A percentile compares a stretch with the other conserved stretches of the same genome.
These are phyloP conservation scores for Myxozyma neglecta DNA, from an alignment of 805 yeast species.

Conservation along the genomic window DNA sequence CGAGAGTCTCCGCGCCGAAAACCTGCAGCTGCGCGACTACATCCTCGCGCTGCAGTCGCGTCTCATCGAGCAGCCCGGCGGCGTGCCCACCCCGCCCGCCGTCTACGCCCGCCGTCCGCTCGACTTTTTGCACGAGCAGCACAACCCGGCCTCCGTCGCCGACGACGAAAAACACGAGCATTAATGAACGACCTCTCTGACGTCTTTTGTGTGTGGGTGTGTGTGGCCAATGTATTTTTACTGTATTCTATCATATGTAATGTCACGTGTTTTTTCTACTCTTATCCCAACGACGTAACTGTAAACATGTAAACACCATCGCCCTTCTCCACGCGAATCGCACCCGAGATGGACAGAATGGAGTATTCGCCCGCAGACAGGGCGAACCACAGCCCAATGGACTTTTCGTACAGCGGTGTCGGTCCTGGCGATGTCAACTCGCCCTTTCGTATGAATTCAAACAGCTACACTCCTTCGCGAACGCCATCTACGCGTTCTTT, in stretches of 20 bases:
- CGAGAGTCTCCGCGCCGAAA: constrained; percentile 67
- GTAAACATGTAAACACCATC: too few relatives aligned
- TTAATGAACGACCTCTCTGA: neutral
- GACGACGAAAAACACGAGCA: constrained; percentile 10
- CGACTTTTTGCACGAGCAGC: constrained; percentile 17
- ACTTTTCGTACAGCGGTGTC: constrained; percentile 12
- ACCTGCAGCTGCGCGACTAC: constrained; percentile 69
- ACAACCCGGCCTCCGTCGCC: constrained; percentile 4
- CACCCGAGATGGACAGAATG: constrained; percentile 10
- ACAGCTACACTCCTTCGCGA: constrained; percentile 11
- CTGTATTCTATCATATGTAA: neutral
- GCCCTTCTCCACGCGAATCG: neutral
- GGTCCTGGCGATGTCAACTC: constrained; percentile 21
- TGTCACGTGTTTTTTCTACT: neutral
- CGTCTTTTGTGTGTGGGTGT: constrained; percentile 5
- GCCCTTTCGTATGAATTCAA: constrained; percentile 3
- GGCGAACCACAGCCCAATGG: constrained; percentile 27
- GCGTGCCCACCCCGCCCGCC: constrained; percentile 49
- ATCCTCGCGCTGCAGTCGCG: constrained; percentile 68
- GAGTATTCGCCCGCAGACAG: constrained; percentile 10
- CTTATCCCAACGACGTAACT: too few relatives aligned
- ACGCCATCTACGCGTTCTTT: constrained; percentile 8
- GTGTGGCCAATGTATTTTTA: neutral
- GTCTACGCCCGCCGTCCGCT: constrained; percentile 29
- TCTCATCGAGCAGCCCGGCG: constrained; percentile 53